Conservation (phyloP, 2,329 filamentous ascomycete species). For the Neophaeococcomyces mojaviensis region DNA sequence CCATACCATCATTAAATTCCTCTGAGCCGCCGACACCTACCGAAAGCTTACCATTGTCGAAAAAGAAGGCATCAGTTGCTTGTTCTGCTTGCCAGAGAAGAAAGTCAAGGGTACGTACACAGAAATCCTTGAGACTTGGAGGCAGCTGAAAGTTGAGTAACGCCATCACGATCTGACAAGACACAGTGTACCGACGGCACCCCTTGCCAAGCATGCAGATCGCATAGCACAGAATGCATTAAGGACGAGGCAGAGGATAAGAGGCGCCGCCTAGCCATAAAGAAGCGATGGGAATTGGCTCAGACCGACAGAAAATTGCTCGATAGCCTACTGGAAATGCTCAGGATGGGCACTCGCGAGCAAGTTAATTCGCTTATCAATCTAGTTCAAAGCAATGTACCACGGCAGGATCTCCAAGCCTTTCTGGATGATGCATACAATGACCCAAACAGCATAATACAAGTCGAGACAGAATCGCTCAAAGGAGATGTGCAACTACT, state of each 20-base stretch:
- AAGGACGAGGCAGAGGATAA: not conserved
- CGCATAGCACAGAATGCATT: not conserved
- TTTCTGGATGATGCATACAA: not conserved
- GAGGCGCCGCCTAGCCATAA: not conserved
- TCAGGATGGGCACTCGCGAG: not conserved
- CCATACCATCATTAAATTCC: too few species aligned
- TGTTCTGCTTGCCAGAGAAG: not conserved
- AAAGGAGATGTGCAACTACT: too few species aligned
- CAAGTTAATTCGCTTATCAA: not conserved
- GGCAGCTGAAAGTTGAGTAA: not conserved
- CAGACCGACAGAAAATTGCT: not conserved
- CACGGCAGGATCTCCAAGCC: slow-evolving; percentile 1
- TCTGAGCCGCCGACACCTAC: not conserved
- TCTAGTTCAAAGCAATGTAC: not conserved
- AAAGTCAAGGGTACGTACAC: slow-evolving; percentile 1
- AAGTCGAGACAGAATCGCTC: too few species aligned
- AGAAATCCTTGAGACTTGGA: not conserved
- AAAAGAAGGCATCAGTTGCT: not conserved
- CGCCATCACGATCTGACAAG: not conserved
- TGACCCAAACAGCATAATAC: too few species aligned
- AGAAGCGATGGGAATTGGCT: not conserved
- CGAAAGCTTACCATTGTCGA: not conserved
- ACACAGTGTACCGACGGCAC: not conserved
- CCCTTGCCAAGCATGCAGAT: not conserved
- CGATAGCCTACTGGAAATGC: not conserved